Evolutionary conservation across 2,329 filamentous ascomycete genomes (phyloP), one percentile per base, ranked within the genome.

Genomic region (Epichloe gansuensis): DNA sequence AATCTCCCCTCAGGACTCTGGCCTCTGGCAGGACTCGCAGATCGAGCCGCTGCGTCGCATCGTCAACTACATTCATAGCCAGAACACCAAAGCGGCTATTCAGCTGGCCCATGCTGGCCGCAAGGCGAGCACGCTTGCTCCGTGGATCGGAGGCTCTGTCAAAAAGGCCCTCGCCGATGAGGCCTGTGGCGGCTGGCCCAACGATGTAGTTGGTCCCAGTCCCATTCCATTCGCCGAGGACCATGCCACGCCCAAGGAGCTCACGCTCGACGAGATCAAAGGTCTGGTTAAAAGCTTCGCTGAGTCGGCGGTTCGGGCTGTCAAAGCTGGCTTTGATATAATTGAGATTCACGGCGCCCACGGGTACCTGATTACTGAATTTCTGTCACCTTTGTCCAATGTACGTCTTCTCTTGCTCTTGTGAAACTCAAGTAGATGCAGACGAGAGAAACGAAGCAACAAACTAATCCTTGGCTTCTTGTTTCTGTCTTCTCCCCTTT

Each of bases 11-110:
- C 75, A 90, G 64, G 87, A 91, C 64, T 70, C 72, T 13, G 89
- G 90, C 0, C 70, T 96, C 6, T 96, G 89, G 90, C 75, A 85
- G 55, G 90, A 95, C 65, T 80, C 76, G 31, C 90, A 96, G 66
- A 84, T 90, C 54, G 82, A 77, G 55, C 82, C 83, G 0, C 70
- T 94, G 52, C 78, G 75, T 63, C 77, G 78, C 54, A 77, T 90
- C 46, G 79, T 82, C 39, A 87, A 94, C 55, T 94, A 89, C 56
- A 80, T 85, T 2, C 89, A 94, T 70, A 81, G 78, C 31, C 89
- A 95, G 67, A 77, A 76, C 63, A 82, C 88, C 61, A 81, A 85
- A 56, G 81, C 87, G 49, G 88, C 78, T 47, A 83, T 95, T 55
- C 89, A 95, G 70, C 74, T 95, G 3, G 87, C 73, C 1, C 89